Base-by-base conservation (phyloP, 2,329 filamentous ascomycete species). In the Sphaerulina vaccinii region DNA sequence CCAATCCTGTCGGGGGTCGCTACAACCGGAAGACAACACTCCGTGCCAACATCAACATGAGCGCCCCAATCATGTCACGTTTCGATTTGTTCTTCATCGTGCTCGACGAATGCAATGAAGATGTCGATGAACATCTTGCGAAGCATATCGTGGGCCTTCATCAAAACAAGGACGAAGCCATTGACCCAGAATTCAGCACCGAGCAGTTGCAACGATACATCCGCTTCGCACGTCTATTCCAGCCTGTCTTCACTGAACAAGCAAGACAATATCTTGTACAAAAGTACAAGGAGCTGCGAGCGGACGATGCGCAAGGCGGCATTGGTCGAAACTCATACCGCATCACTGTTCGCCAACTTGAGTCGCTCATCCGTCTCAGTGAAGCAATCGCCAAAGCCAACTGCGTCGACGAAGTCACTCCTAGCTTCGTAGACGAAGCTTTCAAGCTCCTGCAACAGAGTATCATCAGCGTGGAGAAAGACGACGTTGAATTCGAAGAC, bases 81-180 rank as follows among this genome's bases (percentile, higher is more conserved):
- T 99, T 99, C 72, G 93, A 99, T 76, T 79, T 99, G 8, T 99
- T 99, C 80, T 99, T 99, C 68, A 90, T 99, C 47, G 87, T 99
- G 21, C 81, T 97, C 0, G 93, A 99, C 68, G 93, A 99, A 66
- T 97, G 92, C 70, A 95, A 96, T 67, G 92, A 97, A 73, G 75
- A 81, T 33, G 84, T 95, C 27, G 93, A 99, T 68, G 86, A 90
- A 51, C 90, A 95, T 67, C 79, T 99, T 3, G 93, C 93, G 2
- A 83, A 92, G 66, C 93, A 99, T 71, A 99, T 99, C 66, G 92
- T 99, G 56, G 85, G 85, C 54, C 86, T 99, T 51, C 93, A 99
- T 73, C 90, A 93, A 70, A 80, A 95, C 56, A 87, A 93, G 49
- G 93, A 99, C 65, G 90, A 87, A 55, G 93, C 92, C 52, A 85